A percentile compares a stretch with the other conserved stretches of the same genome.
These are phyloP conservation scores for Rhodotorula taiwanensis DNA, from an alignment of 768 basidiomycete species.

Conservation along the genomic window DNA sequence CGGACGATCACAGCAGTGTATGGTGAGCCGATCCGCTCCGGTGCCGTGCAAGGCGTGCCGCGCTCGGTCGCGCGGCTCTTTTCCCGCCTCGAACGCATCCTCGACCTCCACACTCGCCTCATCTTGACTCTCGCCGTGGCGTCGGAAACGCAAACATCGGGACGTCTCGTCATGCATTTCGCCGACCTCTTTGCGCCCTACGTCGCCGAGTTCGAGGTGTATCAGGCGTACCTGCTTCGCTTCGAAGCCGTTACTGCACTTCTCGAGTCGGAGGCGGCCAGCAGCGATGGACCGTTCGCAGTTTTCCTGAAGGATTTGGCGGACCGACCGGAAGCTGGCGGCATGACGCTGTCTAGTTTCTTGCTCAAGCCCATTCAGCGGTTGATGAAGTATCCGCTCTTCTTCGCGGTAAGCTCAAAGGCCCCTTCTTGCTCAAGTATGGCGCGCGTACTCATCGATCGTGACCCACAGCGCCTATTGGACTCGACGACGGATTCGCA, in stretches of 20 bases:
- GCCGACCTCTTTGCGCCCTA: slow-evolving; percentile 58
- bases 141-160: slow-evolving; percentile 45
- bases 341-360: slow-evolving; percentile 61
- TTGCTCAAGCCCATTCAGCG: slow-evolving; percentile 69
- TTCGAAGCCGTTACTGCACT: slow-evolving; percentile 57
- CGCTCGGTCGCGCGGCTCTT: slow-evolving; percentile 62
- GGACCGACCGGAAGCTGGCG: slow-evolving; percentile 52
- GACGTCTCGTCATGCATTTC: slow-evolving; percentile 53
- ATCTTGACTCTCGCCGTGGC: slow-evolving; percentile 50
- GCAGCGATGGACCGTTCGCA: slow-evolving; percentile 47
- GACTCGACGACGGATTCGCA: slow-evolving; percentile 64
- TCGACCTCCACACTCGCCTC: slow-evolving; percentile 65
- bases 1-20: slow-evolving; percentile 64
- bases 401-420: slow-evolving; percentile 59
- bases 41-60: slow-evolving; percentile 66
- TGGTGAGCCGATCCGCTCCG: slow-evolving; percentile 66
- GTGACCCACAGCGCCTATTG: slow-evolving; percentile 56
- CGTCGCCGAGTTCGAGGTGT: slow-evolving; percentile 65
- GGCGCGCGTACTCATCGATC: slow-evolving; percentile 2
- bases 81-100: slow-evolving; percentile 83
- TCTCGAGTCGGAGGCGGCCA: slow-evolving; percentile 53
- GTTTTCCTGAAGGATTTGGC: slow-evolving; percentile 84
- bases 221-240: slow-evolving; percentile 76
- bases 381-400: slow-evolving; percentile 61
- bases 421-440: slow-evolving; percentile 6